Evolutionary conservation across 441 rosid genomes (phyloP).

Genomic region (Breynia disticha): DNA sequence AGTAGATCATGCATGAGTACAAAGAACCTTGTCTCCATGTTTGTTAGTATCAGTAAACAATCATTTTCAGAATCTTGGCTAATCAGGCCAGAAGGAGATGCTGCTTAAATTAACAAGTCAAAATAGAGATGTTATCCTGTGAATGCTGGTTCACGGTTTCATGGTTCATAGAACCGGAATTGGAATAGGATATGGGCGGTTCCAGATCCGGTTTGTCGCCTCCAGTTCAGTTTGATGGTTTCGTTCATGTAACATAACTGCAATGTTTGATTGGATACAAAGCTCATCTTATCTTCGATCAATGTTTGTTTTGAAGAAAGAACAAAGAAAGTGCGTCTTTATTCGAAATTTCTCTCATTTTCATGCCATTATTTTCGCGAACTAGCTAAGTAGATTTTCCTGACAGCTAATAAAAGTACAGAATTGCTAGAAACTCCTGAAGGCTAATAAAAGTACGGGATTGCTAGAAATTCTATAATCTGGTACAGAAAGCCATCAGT

Average conservation of each 20-base stretch:
- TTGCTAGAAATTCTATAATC: background rate
- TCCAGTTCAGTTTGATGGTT: too few species aligned
- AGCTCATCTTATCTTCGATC: too few species aligned
- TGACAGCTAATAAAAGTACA: background rate
- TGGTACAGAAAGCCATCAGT: constrained; percentile 14
- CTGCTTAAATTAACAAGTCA: too few species aligned
- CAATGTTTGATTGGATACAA: too few species aligned
- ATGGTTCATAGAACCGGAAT: too few species aligned
- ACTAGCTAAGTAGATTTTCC: constrained; percentile 10
- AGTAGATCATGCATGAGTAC: too few species aligned
- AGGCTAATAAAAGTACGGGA: background rate
- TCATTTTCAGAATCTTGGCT: background rate
- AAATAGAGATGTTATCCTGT: too few species aligned
- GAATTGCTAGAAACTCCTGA: background rate
- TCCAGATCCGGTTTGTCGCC: too few species aligned
- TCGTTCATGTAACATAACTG: too few species aligned
- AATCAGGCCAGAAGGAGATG: background rate
- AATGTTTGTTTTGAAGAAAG: constrained; percentile 24
- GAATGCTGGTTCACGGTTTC: too few species aligned
- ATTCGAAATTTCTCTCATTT: background rate
- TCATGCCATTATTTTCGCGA: constrained; percentile 20
- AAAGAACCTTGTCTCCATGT: background rate
- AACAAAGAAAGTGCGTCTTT: constrained; percentile 12
- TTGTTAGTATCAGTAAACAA: background rate
- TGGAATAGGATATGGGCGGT: too few species aligned